phyloP scores from a whole-genome alignment of 345 rosid genomes.

The Eucalyptus cloeziana region DNA sequence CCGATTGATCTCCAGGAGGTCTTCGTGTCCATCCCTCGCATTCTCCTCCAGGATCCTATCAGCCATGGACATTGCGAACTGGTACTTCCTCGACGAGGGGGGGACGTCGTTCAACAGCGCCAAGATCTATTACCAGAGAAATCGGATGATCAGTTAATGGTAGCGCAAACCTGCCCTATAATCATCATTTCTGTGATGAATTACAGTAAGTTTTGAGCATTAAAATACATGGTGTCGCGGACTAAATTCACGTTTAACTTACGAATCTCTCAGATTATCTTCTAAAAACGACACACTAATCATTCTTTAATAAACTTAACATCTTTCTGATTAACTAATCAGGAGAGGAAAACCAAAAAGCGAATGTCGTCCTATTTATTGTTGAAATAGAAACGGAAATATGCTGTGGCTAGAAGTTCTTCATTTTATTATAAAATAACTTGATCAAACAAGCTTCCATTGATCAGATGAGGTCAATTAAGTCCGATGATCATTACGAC shows the following conservation, averaged over 20 bases:
- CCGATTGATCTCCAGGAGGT: slow-evolving; percentile 45
- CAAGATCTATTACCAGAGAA: slow-evolving; percentile 17
- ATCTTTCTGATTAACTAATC: background rate
- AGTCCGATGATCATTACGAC: background rate
- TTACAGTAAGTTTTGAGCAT: background rate
- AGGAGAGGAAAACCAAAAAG: background rate
- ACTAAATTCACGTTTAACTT: background rate
- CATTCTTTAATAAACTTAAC: background rate
- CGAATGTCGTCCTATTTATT: background rate
- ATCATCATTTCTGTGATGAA: background rate
- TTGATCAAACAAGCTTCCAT: background rate
- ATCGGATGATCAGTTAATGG: background rate
- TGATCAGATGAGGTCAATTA: background rate
- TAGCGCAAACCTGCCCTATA: background rate
- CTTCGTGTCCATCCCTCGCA: slow-evolving; percentile 21
- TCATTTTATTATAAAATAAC: background rate
- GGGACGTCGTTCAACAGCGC: slow-evolving; percentile 55
- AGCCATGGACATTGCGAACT: slow-evolving; percentile 61
- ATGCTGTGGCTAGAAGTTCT: background rate
- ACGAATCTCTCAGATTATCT: background rate
- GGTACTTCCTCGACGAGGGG: slow-evolving; percentile 61
- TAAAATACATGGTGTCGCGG: background rate
- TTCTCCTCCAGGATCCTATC: slow-evolving; percentile 76
- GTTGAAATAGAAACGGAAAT: background rate
- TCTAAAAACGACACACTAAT: background rate